Percentiles rank a stretch among this genome's conserved stretches.
Conservation (phyloP, 2,329 filamentous ascomycete genomes). For the Alternaria conjuncta region DNA sequence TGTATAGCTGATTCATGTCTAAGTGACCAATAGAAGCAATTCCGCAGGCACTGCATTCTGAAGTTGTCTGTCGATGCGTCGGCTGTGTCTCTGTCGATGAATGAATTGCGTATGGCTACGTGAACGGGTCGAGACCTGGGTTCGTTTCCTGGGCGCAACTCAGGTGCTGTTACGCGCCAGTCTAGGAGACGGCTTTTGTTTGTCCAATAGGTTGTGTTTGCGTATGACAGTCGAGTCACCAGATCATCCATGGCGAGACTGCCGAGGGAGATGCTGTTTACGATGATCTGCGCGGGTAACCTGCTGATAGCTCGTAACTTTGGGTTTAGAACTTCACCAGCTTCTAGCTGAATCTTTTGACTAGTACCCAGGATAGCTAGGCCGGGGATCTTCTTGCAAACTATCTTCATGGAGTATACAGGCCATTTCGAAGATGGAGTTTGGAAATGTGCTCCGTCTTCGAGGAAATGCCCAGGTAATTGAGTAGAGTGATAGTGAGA, state of each 20-base stretch:
- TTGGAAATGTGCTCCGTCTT: neutral
- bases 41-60: neutral
- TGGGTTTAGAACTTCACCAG: neutral
- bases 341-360: neutral
- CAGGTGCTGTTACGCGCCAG: neutral
- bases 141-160: neutral
- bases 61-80: neutral
- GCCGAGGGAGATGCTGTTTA: neutral
- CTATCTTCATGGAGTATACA: neutral
- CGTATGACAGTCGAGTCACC: neutral
- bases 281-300: neutral
- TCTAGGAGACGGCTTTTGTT: neutral
- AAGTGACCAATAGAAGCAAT: neutral
- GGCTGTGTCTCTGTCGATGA: neutral
- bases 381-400: neutral
- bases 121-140: neutral
- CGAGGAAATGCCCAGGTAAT: neutral
- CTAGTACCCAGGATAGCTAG: neutral
- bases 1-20: neutral
- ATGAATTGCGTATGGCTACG: neutral
- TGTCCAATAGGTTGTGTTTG: neutral
- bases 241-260: neutral
- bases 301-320: neutral
- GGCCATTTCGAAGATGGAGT: neutral
- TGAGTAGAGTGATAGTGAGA: neutral